Percentiles rank a stretch among this genome's conserved stretches.
Evolutionary conservation across 2,329 filamentous ascomycete genomes (phyloP).

Genomic region (Arthroderma uncinatum): DNA sequence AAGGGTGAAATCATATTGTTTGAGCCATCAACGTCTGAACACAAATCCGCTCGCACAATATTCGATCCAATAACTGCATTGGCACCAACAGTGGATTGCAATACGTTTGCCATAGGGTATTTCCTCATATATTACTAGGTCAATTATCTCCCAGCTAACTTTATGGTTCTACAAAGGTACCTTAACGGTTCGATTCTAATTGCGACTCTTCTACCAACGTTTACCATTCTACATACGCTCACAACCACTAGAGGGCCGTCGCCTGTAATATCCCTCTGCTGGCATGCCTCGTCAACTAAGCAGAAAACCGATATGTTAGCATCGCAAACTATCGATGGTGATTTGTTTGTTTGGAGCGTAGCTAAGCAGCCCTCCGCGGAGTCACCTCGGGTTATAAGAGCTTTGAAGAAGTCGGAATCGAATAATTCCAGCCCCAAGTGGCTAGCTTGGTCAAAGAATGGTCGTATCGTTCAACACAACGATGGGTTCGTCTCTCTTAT

Average conservation of each 20-base stretch:
- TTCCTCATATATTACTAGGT: constrained; percentile 19
- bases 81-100: constrained; percentile 77
- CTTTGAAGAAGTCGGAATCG: constrained; percentile 69
- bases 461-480: constrained; percentile 82
- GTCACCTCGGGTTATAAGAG: constrained; percentile 75
- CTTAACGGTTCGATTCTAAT: constrained; percentile 90
- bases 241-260: constrained; percentile 75
- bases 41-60: constrained; percentile 81
- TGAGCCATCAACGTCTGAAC: constrained; percentile 83
- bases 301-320: constrained; percentile 98
- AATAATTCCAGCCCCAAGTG: constrained; percentile 70
- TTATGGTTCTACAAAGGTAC: constrained; percentile 49
- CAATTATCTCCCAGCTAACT: constrained; percentile 7
- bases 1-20: constrained; percentile 92
- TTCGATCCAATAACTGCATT: constrained; percentile 92
- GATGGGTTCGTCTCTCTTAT: constrained; percentile 56
- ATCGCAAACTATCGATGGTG: constrained; percentile 80
- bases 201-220: constrained; percentile 77
- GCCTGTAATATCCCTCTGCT: constrained; percentile 73
- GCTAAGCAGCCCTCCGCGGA: constrained; percentile 65
- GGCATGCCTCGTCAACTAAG: constrained; percentile 92
- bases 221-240: constrained; percentile 87
- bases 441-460: constrained; percentile 98
- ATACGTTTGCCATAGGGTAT: constrained; percentile 92
- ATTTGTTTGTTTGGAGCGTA: constrained; percentile 92